phyloP scores from a whole-genome alignment of 805 yeast genomes.

The Starmerella stigmatis region DNA sequence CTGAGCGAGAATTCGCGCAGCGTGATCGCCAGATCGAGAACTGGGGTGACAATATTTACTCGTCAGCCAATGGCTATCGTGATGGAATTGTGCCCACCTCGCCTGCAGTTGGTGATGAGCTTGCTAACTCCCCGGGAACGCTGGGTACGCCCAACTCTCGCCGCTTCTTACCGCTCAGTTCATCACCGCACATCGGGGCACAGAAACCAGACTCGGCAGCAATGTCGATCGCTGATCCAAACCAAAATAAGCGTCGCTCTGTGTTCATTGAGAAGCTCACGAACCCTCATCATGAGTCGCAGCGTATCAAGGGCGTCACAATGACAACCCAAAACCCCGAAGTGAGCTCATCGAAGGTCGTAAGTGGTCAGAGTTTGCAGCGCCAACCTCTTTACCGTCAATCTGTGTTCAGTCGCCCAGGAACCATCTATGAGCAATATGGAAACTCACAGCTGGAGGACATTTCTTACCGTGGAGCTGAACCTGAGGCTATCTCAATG shows the following conservation, averaged over 20 bases:
- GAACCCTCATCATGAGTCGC: slow-evolving; percentile 9
- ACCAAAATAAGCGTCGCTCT: slow-evolving; percentile 18
- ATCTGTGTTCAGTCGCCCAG: slow-evolving; percentile 17
- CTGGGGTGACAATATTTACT: slow-evolving; percentile 64
- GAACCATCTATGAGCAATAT: slow-evolving; percentile 6
- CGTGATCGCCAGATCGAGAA: slow-evolving; percentile 63
- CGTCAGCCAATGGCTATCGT: slow-evolving; percentile 28
- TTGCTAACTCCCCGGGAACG: slow-evolving; percentile 10
- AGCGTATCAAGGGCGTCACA: slow-evolving; percentile 24
- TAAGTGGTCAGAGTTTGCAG: slow-evolving; percentile 29
- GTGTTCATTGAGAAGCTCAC: slow-evolving; percentile 21
- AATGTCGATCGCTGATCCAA: neutral
- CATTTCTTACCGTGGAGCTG: slow-evolving; percentile 26
- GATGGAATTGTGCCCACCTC: slow-evolving; percentile 36
- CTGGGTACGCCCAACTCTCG: slow-evolving; percentile 3
- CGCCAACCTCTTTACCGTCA: slow-evolving; percentile 25
- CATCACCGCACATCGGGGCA: slow-evolving; percentile 11
- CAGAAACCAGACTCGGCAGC: slow-evolving; percentile 1
- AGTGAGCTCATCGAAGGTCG: slow-evolving; percentile 27
- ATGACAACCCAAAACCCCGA: slow-evolving; percentile 30
- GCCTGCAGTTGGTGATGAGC: slow-evolving; percentile 17
- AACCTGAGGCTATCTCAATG: slow-evolving; percentile 16
- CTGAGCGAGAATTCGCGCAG: slow-evolving; percentile 46
- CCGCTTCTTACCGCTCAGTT: neutral
- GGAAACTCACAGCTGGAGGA: slow-evolving; percentile 20